A percentile compares a stretch with the other conserved stretches of the same genome.
Evolutionary conservation across 805 yeast species (phyloP).

Genomic region (Cyberlindnera maclurae): DNA sequence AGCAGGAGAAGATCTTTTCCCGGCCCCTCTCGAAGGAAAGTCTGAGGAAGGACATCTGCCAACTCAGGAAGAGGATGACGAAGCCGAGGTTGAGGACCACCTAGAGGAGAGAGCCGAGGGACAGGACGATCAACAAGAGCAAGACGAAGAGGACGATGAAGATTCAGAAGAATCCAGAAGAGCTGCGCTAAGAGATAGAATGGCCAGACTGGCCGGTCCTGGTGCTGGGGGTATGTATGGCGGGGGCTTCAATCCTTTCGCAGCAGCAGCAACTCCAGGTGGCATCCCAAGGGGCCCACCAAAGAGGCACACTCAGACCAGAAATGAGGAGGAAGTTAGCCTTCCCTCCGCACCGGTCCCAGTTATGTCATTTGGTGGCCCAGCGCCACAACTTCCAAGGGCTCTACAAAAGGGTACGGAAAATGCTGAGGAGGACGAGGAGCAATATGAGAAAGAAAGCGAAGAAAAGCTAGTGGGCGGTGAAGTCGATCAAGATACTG

Average conservation of each 20-base stretch:
- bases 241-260: constrained; percentile 37
- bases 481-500: constrained; percentile 12
- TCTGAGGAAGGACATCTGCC: too few relatives aligned
- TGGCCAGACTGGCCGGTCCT: constrained; percentile 87
- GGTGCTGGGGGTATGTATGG: constrained; percentile 47
- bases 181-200: constrained; percentile 75
- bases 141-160: constrained; percentile 49
- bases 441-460: constrained; percentile 2
- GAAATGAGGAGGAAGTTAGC: constrained; percentile 5
- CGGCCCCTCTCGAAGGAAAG: too few relatives aligned
- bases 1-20: too few relatives aligned
- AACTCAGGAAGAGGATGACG: constrained; percentile 2
- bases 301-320: constrained; percentile 13
- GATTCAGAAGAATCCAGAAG: constrained; percentile 74
- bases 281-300: constrained; percentile 26
- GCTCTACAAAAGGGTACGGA: constrained; percentile 12
- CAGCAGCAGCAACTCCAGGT: constrained; percentile 23
- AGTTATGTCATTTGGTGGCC: constrained; percentile 41
- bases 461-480: constrained; percentile 4
- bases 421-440: constrained; percentile 5
- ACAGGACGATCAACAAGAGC: constrained; percentile 43
- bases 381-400: constrained; percentile 21
- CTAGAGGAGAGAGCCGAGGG: too few relatives aligned
- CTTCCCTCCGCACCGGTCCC: constrained; percentile 37
- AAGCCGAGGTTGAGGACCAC: constrained; percentile 17